Conservation (phyloP, 202 grass and related monocot genomes). For the Setaria italica region DNA sequence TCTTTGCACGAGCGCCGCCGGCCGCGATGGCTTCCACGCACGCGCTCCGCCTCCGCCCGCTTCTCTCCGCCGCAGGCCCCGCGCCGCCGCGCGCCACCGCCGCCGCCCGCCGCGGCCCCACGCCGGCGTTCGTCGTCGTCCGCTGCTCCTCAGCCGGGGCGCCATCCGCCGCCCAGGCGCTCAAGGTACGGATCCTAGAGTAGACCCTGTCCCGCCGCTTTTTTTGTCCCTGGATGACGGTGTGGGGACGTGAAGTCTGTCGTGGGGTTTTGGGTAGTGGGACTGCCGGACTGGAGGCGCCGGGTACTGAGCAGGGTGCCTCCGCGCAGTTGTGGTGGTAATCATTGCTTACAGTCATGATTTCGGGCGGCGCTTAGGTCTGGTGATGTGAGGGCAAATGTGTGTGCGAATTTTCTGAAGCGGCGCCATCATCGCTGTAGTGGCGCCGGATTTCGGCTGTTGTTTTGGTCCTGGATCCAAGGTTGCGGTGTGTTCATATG, state of each 20-base stretch:
- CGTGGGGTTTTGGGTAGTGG: background rate
- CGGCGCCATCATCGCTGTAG: background rate
- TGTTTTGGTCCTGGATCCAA: background rate
- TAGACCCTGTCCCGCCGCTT: no score
- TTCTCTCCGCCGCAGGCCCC: conserved; percentile 34
- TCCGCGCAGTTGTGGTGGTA: background rate
- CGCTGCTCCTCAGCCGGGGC: conserved; percentile 39
- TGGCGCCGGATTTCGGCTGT: background rate
- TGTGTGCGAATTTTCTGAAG: no score
- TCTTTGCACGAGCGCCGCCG: background rate
- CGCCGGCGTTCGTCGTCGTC: conserved; percentile 35
- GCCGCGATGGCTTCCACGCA: conserved; percentile 39
- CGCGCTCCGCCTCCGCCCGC: conserved; percentile 43
- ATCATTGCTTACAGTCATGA: background rate
- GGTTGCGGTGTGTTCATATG: background rate
- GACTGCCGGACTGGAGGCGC: background rate
- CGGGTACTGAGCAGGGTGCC: background rate
- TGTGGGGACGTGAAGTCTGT: background rate
- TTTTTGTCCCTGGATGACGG: background rate
- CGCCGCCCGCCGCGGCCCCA: background rate
- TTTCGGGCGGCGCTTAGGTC: background rate
- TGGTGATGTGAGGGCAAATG: background rate
- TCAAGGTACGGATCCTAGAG: conserved; percentile 42
- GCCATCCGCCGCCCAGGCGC: conserved; percentile 54
- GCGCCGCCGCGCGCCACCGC: background rate